Evolutionary conservation across 2,329 filamentous ascomycete species (phyloP).

Genomic region (Fusarium verticillioides): DNA sequence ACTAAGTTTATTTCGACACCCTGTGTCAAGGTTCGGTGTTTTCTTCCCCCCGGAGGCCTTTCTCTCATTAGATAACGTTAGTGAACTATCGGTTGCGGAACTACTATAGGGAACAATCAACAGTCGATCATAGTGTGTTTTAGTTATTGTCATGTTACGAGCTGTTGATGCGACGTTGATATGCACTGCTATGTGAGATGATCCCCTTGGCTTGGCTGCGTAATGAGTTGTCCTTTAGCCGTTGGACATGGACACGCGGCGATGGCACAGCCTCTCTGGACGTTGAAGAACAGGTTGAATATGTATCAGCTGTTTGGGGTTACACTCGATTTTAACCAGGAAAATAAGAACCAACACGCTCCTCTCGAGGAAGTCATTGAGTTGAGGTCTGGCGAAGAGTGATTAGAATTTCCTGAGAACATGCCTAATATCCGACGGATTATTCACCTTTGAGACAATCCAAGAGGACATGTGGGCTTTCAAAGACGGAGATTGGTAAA

Average conservation of each 20-base stretch:
- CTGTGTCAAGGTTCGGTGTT: too few species aligned
- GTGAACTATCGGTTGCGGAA: neutral
- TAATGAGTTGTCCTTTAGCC: conserved; percentile 24
- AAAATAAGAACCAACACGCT: conserved; percentile 9
- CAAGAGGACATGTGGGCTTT: neutral
- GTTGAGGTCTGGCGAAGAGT: neutral
- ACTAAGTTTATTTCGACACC: too few species aligned
- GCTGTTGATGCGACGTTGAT: conserved; percentile 16
- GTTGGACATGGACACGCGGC: conserved; percentile 33
- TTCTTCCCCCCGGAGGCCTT: neutral
- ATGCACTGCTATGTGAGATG: conserved; percentile 27
- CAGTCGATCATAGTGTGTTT: conserved; percentile 17
- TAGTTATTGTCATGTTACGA: conserved; percentile 16
- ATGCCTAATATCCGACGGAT: neutral
- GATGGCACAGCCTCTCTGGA: conserved; percentile 21
- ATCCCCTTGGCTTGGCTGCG: conserved; percentile 10
- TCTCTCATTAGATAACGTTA: neutral
- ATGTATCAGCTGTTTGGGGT: conserved; percentile 3
- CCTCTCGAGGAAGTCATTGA: neutral
- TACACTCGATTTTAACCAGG: conserved; percentile 12
- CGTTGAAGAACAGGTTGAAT: neutral
- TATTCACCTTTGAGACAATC: neutral
- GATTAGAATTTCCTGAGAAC: neutral
- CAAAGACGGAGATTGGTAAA: conserved; percentile 14
- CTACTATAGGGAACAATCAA: conserved; percentile 25